Evolutionary conservation across 1,284 basidiomycete genomes (phyloP).

Genomic region (Mycosarcoma mackinlayi): DNA sequence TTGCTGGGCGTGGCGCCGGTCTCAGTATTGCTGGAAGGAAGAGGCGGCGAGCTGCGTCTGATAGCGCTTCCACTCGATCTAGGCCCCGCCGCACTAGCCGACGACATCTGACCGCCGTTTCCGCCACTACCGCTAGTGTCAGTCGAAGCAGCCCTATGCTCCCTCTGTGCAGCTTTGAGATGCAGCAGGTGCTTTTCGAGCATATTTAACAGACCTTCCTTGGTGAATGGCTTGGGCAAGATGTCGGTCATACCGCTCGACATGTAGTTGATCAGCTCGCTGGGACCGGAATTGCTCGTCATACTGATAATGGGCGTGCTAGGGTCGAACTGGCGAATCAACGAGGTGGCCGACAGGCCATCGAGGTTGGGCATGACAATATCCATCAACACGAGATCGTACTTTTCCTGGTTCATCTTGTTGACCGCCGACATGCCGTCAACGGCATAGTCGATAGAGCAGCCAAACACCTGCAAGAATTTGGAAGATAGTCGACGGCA

Average conservation of each 20-base stretch:
- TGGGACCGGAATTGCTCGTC: constrained; percentile 91
- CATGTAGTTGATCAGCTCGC: constrained; percentile 91
- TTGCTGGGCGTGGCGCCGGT: constrained; percentile 1
- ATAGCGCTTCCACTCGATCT: background rate
- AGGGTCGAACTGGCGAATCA: constrained; percentile 92
- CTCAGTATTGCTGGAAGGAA: background rate
- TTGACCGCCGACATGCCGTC: constrained; percentile 91
- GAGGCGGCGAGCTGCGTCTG: background rate
- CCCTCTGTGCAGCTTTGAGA: constrained; percentile 82
- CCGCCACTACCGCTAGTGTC: constrained; percentile 4
- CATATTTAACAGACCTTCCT: constrained; percentile 87
- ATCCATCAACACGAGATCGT: constrained; percentile 86
- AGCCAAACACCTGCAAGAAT: constrained; percentile 94
- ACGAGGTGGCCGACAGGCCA: constrained; percentile 82
- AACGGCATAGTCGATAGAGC: constrained; percentile 91
- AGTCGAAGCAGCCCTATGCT: constrained; percentile 14
- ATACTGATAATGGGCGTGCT: constrained; percentile 96
- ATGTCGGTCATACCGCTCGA: constrained; percentile 94
- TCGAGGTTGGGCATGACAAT: constrained; percentile 95
- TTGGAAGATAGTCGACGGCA: constrained; percentile 87
- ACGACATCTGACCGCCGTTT: background rate
- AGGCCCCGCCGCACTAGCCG: background rate
- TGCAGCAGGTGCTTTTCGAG: constrained; percentile 96
- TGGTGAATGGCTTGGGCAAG: constrained; percentile 95
- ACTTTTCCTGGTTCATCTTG: constrained; percentile 93